Conservation (phyloP, 768 basidiomycete species). For the Podaxis mareebaensis region DNA sequence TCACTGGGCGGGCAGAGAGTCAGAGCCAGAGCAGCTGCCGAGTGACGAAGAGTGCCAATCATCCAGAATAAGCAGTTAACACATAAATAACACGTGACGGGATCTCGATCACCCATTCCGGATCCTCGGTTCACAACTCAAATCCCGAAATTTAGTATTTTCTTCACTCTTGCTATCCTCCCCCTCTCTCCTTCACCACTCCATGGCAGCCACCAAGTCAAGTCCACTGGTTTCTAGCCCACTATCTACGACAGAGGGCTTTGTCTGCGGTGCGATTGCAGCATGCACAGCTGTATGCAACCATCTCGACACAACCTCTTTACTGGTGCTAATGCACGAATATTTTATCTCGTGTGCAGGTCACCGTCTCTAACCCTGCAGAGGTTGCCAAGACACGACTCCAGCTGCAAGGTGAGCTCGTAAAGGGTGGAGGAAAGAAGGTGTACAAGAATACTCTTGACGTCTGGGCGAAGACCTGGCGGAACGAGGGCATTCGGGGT, state of each 20-base stretch:
- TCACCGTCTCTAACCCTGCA: constrained; percentile 77
- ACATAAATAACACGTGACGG: constrained; percentile 14
- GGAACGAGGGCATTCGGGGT: constrained; percentile 87
- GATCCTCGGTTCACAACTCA: background rate
- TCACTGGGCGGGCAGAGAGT: background rate
- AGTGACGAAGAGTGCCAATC: background rate
- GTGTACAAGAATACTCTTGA: constrained; percentile 91
- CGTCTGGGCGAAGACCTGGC: constrained; percentile 84
- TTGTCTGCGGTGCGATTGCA: constrained; percentile 87
- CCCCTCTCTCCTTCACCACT: constrained; percentile 2
- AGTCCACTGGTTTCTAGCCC: constrained; percentile 23
- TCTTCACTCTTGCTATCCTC: background rate
- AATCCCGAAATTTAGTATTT: background rate
- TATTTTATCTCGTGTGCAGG: constrained; percentile 38
- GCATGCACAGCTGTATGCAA: constrained; percentile 83
- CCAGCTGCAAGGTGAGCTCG: constrained; percentile 94
- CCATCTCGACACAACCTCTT: constrained; percentile 4
- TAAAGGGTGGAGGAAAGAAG: constrained; percentile 65
- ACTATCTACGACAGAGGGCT: constrained; percentile 75
- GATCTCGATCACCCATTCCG: constrained; percentile 7
- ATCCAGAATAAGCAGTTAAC: background rate
- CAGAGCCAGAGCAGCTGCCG: background rate
- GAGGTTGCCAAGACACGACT: constrained; percentile 93
- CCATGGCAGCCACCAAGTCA: constrained; percentile 21
- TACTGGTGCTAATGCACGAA: constrained; percentile 17